A percentile compares a stretch with the other conserved stretches of the same genome.
Evolutionary conservation across 768 basidiomycete genomes (phyloP).

Genomic region (Mycena belliarum): DNA sequence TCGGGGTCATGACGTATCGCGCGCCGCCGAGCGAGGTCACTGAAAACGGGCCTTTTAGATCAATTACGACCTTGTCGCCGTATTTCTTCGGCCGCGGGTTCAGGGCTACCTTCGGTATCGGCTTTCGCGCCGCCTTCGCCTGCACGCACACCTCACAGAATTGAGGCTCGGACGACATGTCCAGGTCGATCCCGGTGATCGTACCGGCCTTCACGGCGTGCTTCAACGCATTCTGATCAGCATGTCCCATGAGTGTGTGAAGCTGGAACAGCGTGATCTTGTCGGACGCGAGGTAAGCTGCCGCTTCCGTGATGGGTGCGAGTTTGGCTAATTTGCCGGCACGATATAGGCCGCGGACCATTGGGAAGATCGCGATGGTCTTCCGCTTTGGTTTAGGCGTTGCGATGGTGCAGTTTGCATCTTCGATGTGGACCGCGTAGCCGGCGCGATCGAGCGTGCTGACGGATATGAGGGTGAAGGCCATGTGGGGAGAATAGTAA

Average conservation of each 20-base stretch:
- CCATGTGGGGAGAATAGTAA: constrained; percentile 29
- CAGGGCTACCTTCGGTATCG: neutral
- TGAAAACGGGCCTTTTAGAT: neutral
- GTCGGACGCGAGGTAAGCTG: no score
- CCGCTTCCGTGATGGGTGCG: no score
- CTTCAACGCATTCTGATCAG: neutral
- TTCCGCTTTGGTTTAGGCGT: no score
- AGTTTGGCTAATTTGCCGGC: no score
- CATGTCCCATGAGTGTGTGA: no score
- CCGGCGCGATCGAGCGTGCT: constrained; percentile 3
- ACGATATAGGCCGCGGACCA: no score
- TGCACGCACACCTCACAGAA: neutral
- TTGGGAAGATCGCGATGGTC: no score
- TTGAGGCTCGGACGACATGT: neutral
- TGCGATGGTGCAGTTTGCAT: constrained; percentile 10
- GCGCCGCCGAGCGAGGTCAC: neutral
- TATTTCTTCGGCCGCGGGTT: neutral
- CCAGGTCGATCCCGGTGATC: neutral
- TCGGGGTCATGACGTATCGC: neutral
- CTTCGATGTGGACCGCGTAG: constrained; percentile 16
- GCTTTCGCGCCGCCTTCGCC: neutral
- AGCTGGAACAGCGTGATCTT: no score
- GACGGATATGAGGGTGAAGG: constrained; percentile 7
- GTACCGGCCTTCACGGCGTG: neutral
- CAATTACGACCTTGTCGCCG: neutral